phyloP scores from a whole-genome alignment of 495 filamentous ascomycete genomes.

The Penicillium waksmanii region DNA sequence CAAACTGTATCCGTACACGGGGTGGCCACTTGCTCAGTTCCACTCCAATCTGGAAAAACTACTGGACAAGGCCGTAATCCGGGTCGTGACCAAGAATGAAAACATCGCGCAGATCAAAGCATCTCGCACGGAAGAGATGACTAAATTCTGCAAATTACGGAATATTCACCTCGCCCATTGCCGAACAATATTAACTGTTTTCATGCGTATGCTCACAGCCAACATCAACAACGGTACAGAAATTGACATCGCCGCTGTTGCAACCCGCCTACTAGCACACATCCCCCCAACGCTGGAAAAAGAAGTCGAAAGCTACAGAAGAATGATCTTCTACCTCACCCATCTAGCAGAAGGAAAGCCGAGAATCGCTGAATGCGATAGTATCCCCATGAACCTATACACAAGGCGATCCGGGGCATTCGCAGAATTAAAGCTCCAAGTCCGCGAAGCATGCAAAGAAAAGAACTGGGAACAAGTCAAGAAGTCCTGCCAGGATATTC shows the following conservation, averaged over 20 bases:
- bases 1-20: conserved; percentile 30
- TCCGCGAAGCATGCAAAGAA: not conserved
- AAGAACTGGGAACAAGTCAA: conserved; percentile 8
- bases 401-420: conserved; percentile 10
- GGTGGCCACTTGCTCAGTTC: conserved; percentile 29
- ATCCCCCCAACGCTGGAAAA: conserved; percentile 1
- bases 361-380: not conserved
- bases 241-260: conserved; percentile 3
- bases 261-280: conserved; percentile 6
- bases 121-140: conserved; percentile 17
- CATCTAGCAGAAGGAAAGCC: conserved; percentile 7
- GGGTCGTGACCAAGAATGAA: conserved; percentile 30
- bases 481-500: conserved; percentile 5
- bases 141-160: conserved; percentile 27
- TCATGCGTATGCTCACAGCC: conserved; percentile 26
- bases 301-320: not conserved
- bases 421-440: not conserved
- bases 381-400: not conserved
- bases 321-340: conserved; percentile 5
- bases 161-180: conserved; percentile 31
- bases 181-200: conserved; percentile 27
- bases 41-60: conserved; percentile 27
- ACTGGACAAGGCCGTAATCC: conserved; percentile 28
- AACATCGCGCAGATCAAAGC: conserved; percentile 15
- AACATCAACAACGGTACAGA: not conserved